A percentile compares a stretch with the other conserved stretches of the same genome.
phyloP scores from a whole-genome alignment of 495 filamentous ascomycete genomes.

The Saxophila tyrrhenica region DNA sequence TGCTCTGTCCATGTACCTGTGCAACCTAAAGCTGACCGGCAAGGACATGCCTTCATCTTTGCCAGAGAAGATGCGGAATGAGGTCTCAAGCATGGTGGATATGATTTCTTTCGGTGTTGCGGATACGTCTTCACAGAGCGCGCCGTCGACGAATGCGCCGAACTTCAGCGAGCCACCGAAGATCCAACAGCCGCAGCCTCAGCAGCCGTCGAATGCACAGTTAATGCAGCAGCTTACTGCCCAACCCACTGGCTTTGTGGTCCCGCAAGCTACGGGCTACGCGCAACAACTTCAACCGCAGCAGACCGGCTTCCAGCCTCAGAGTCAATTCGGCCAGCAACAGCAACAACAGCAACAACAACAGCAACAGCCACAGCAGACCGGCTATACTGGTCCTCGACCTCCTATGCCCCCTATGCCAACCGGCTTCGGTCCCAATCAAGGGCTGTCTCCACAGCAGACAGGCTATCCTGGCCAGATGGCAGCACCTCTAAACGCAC shows the following conservation, averaged over 20 bases:
- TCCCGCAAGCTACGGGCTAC: slow-evolving; percentile 36
- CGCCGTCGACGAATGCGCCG: slow-evolving; percentile 56
- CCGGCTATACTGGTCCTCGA: slow-evolving; percentile 60
- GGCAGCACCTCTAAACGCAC: slow-evolving; percentile 61
- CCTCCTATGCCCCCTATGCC: slow-evolving; percentile 96
- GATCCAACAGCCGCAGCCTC: slow-evolving; percentile 79
- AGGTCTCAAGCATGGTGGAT: slow-evolving; percentile 99
- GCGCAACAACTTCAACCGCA: slow-evolving; percentile 43
- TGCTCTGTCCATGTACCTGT: slow-evolving; percentile 96
- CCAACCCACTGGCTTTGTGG: slow-evolving; percentile 62
- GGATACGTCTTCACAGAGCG: slow-evolving; percentile 44
- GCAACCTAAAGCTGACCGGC: slow-evolving; percentile 81
- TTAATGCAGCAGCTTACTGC: slow-evolving; percentile 64
- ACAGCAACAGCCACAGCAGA: slow-evolving; percentile 44
- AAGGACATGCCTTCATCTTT: slow-evolving; percentile 63
- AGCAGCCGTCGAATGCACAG: slow-evolving; percentile 61
- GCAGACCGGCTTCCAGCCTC: slow-evolving; percentile 28
- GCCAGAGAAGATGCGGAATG: slow-evolving; percentile 82
- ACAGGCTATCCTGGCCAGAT: slow-evolving; percentile 38
- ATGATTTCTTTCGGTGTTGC: slow-evolving; percentile 93
- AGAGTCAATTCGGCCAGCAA: slow-evolving; percentile 41
- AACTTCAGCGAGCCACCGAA: slow-evolving; percentile 58
- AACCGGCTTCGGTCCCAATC: slow-evolving; percentile 46
- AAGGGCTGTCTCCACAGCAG: slow-evolving; percentile 49
- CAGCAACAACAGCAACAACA: slow-evolving; percentile 44